Evolutionary conservation across 2,329 filamentous ascomycete species (phyloP).

Genomic region (Fusarium papillatum): DNA sequence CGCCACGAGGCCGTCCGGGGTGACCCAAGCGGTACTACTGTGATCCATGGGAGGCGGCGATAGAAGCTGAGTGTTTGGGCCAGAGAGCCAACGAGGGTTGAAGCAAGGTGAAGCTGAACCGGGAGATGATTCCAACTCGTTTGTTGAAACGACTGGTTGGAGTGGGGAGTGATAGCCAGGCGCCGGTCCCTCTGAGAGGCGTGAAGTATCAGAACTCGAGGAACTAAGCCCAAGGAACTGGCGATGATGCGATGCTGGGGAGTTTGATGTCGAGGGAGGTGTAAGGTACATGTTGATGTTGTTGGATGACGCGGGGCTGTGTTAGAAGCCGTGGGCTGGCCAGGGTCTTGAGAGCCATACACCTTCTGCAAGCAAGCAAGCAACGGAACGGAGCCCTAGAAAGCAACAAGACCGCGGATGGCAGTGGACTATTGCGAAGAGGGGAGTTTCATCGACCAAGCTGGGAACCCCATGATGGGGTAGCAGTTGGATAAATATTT

Average conservation of each 20-base stretch:
- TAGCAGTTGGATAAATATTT: conserved; percentile 38
- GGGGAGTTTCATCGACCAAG: conserved; percentile 40
- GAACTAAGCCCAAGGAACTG: conserved; percentile 40
- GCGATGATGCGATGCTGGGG: conserved; percentile 54
- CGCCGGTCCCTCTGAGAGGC: conserved; percentile 50
- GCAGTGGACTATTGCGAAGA: conserved; percentile 32
- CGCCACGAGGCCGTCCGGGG: conserved; percentile 54
- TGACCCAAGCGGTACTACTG: conserved; percentile 56
- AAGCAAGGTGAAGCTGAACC: conserved; percentile 54
- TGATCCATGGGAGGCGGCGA: conserved; percentile 55
- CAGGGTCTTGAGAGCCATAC: conserved; percentile 42
- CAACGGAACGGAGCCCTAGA: conserved; percentile 15
- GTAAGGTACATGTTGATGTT: conserved; percentile 62
- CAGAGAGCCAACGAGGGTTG: conserved; percentile 49
- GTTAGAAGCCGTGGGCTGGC: conserved; percentile 43
- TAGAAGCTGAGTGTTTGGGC: conserved; percentile 29
- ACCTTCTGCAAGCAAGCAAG: conserved; percentile 27
- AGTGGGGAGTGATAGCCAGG: conserved; percentile 62
- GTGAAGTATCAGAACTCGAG: conserved; percentile 48
- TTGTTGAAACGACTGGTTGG: conserved; percentile 55
- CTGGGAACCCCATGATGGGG: conserved; percentile 35
- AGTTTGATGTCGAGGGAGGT: conserved; percentile 59
- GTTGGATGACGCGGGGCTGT: conserved; percentile 41
- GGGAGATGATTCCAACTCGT: conserved; percentile 58
- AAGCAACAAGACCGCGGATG: conserved; percentile 19